phyloP scores from a whole-genome alignment of 306 rosid species.

The Citrullus mucosospermus region DNA sequence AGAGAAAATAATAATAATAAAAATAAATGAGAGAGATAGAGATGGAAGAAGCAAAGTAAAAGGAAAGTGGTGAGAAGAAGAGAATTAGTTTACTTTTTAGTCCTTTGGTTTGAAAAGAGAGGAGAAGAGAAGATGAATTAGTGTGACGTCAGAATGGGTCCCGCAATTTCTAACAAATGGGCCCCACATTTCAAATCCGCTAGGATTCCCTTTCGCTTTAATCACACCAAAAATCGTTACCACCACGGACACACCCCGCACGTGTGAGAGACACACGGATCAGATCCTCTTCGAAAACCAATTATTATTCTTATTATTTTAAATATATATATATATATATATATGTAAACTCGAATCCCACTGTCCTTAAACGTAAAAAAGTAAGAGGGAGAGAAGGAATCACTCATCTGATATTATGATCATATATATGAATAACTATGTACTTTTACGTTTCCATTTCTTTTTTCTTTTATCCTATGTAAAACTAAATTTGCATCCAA shows the following conservation, averaged over 20 bases:
- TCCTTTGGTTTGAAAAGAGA: not conserved
- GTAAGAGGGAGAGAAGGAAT: not conserved
- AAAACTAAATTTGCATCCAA: too few relatives aligned
- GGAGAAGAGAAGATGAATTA: not conserved
- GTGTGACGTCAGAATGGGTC: not conserved
- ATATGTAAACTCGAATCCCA: not conserved
- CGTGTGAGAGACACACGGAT: conserved; percentile 5
- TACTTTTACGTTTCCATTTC: not conserved
- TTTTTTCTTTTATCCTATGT: too few relatives aligned
- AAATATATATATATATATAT: too few relatives aligned
- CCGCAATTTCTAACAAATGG: not conserved
- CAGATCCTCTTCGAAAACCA: not conserved
- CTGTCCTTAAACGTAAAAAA: not conserved
- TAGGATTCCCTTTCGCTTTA: not conserved
- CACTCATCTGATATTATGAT: not conserved
- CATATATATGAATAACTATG: not conserved
- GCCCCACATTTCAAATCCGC: not conserved
- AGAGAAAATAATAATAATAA: not conserved
- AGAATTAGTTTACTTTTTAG: not conserved
- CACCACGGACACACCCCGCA: not conserved
- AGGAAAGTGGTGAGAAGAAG: not conserved
- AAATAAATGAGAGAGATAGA: not conserved
- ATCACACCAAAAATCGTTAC: not conserved
- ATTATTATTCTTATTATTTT: not conserved
- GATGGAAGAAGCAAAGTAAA: too few relatives aligned